phyloP scores from a whole-genome alignment of 495 filamentous ascomycete genomes.

The Amphirosellinia nigrospora region DNA sequence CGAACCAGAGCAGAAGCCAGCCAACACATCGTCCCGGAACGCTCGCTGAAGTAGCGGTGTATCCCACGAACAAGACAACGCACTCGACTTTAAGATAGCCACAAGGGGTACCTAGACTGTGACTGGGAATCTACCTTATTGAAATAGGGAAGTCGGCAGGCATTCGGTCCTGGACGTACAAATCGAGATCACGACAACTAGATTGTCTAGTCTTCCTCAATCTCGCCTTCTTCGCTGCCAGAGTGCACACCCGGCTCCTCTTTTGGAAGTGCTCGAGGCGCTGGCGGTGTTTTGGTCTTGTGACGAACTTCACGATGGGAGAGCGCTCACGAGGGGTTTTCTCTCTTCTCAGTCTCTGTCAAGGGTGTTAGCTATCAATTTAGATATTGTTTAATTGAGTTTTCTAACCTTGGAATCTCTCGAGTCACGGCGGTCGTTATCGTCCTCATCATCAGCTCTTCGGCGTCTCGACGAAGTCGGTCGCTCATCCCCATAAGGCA shows the following conservation, averaged over 20 bases:
- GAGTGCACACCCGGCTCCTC: slow-evolving; percentile 73
- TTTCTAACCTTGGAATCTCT: slow-evolving; percentile 64
- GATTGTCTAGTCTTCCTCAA: slow-evolving; percentile 79
- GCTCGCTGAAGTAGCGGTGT: neutral
- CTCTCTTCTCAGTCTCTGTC: slow-evolving; percentile 67
- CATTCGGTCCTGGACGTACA: slow-evolving; percentile 24
- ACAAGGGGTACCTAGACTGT: slow-evolving; percentile 8
- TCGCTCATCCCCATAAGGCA: slow-evolving; percentile 86
- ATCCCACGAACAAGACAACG: neutral
- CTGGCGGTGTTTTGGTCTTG: slow-evolving; percentile 59
- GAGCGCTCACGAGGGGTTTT: slow-evolving; percentile 64
- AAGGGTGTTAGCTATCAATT: slow-evolving; percentile 29
- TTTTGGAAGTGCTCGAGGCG: slow-evolving; percentile 54
- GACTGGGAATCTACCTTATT: slow-evolving; percentile 19
- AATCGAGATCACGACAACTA: slow-evolving; percentile 12
- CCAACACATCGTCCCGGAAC: slow-evolving; percentile 4
- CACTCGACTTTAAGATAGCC: neutral
- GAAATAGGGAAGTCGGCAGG: slow-evolving; percentile 12
- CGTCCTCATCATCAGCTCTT: slow-evolving; percentile 77
- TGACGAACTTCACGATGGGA: slow-evolving; percentile 58
- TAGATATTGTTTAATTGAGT: neutral
- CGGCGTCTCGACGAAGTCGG: slow-evolving; percentile 65
- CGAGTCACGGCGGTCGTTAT: slow-evolving; percentile 69
- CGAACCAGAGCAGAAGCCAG: slow-evolving; percentile 2
- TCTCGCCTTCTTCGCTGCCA: slow-evolving; percentile 97